Base-by-base conservation (phyloP, 2,329 filamentous ascomycete genomes). In the Talaromyces sp. region DNA sequence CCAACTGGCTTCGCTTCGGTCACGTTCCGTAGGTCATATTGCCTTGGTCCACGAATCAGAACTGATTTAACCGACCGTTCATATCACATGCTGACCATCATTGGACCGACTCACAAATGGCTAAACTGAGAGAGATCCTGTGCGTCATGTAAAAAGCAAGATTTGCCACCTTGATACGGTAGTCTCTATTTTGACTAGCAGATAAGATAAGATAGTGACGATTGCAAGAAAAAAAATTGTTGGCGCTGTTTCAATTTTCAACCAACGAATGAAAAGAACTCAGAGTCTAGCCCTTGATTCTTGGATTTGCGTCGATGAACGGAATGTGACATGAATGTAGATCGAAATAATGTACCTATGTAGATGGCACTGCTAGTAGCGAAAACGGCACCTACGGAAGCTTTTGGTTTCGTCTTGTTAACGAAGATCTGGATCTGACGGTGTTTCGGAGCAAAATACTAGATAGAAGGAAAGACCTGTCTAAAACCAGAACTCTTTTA, bases 151-250 rank as follows among this genome's bases (percentile, higher is more conserved):
- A 43, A 45, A 25, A 43, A 37, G 35, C 56, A 33, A 45, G 35
- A 59, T 59, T 59, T 39, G 56, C 62, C 52, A 61, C 45, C 31
- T 56, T 6, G n/a, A 56, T 56, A 22, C 52, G 33, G 39, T 37
- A 37, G 15, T n/a, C 47, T 35, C 41, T 45, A 15, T 57, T 50
- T 49, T 31, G 33, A 31, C n/a, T 19, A 59, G 56, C 25, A 58
- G 56, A 31, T 41, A 43, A 43, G 56, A 59, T 43, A 45, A 31
- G 56, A 31, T 59, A 41, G 39, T 22, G 31, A 45, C 9, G 39
- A 27, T 43, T 41, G 15, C 17, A 19, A 4, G 13, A 59, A 45
- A 7, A 45, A 3, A 31, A n/a, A 58, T 35, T 43, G 56, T 27
- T 45, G 56, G 7, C 4, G 8, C 5, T 45, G 56, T 45, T 57